Percentiles rank a stretch among this genome's conserved stretches.
Evolutionary conservation across 192 early-diverging fungal genomes (phyloP).

Genomic region (Obelidium mucronatum): DNA sequence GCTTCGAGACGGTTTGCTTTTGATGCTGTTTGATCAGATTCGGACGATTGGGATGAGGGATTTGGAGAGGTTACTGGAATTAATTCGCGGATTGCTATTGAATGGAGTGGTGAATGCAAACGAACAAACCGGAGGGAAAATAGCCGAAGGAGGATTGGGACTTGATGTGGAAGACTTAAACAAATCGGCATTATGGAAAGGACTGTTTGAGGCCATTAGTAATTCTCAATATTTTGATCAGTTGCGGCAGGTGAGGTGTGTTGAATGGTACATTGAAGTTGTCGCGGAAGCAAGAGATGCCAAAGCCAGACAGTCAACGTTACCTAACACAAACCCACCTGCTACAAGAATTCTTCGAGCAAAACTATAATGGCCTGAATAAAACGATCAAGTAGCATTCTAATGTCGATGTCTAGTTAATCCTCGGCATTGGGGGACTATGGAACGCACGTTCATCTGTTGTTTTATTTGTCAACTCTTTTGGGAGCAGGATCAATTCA

Average conservation of each 20-base stretch:
- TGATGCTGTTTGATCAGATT: slow-evolving; percentile 43
- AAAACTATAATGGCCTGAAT: too few species aligned
- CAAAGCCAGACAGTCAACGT: too few species aligned
- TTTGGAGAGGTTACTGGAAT: slow-evolving; percentile 17
- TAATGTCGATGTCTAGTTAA: too few species aligned
- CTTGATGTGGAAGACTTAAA: neutral
- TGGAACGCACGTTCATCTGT: too few species aligned
- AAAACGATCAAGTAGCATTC: too few species aligned
- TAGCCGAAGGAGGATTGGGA: neutral
- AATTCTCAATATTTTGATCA: slow-evolving; percentile 23
- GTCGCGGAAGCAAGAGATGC: slow-evolving; percentile 6
- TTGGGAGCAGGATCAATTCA: too few species aligned
- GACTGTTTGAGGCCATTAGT: slow-evolving; percentile 32
- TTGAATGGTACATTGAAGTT: slow-evolving; percentile 37
- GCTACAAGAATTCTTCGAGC: too few species aligned
- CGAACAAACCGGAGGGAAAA: neutral
- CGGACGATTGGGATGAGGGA: slow-evolving; percentile 31
- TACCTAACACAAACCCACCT: too few species aligned
- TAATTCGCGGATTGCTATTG: slow-evolving; percentile 35
- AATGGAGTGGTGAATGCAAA: slow-evolving; percentile 5
- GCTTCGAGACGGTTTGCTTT: slow-evolving; percentile 32
- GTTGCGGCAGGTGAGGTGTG: slow-evolving; percentile 23
- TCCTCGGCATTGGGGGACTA: too few species aligned
- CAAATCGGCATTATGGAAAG: slow-evolving; percentile 22
- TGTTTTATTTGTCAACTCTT: too few species aligned